Percentiles rank a stretch among this genome's conserved stretches.
Evolutionary conservation across 208 protist genomes (phyloP).

Genomic region (Herpetomonas tarakana): DNA sequence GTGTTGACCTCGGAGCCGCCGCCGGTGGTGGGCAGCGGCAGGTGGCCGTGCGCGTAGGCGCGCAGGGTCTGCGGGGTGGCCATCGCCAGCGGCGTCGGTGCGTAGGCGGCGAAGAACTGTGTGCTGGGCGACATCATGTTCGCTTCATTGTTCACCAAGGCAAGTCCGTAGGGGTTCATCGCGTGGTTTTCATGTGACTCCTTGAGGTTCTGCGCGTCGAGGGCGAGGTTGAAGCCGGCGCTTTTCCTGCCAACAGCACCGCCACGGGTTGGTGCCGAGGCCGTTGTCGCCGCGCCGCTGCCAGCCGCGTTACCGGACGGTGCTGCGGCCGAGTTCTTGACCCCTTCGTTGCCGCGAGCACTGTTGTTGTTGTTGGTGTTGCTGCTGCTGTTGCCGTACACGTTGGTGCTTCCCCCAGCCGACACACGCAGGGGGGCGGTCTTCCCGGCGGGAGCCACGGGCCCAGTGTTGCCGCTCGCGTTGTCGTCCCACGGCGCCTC

Average conservation of each 20-base stretch:
- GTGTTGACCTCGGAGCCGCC: conserved; percentile 15
- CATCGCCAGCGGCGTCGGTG: conserved; percentile 72
- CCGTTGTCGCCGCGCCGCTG: not conserved
- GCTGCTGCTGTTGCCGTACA: too few species aligned
- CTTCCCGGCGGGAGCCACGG: not conserved
- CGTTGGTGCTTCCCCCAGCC: too few species aligned
- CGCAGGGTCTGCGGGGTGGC: conserved; percentile 75
- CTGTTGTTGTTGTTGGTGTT: too few species aligned
- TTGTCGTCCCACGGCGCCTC: conserved; percentile 67
- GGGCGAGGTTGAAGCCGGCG: conserved; percentile 36
- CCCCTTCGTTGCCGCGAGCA: not conserved
- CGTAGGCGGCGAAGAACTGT: conserved; percentile 87
- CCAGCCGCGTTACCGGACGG: conserved; percentile 5
- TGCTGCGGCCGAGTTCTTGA: not conserved
- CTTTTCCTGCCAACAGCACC: conserved; percentile 9
- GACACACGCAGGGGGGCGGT: not conserved
- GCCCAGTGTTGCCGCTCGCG: not conserved
- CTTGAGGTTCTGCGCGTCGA: conserved; percentile 67
- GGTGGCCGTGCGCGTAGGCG: conserved; percentile 69
- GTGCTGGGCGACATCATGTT: conserved; percentile 78
- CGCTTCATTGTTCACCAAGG: conserved; percentile 41
- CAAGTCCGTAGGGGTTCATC: conserved; percentile 79
- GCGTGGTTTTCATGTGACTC: conserved; percentile 65
- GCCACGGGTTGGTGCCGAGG: not conserved
- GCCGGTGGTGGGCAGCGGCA: conserved; percentile 32